Conservation (phyloP, 2,329 filamentous ascomycete genomes). For the Neonectria punicea region DNA sequence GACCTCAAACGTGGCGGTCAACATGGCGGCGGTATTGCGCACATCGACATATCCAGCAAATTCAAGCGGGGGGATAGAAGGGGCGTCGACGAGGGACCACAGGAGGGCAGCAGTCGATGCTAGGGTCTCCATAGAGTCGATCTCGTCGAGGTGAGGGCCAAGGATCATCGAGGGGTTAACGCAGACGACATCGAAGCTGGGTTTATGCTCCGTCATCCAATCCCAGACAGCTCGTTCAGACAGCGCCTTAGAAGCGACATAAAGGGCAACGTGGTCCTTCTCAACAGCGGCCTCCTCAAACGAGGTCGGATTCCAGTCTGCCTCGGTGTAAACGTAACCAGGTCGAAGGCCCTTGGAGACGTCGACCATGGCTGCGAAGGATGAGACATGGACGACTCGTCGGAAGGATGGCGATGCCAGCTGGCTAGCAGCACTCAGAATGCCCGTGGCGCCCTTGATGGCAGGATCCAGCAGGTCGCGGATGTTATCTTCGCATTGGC, state of each 20-base stretch:
- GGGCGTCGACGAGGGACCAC: no score
- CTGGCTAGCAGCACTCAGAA: not conserved
- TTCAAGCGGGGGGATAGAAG: no score
- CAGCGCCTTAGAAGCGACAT: not conserved
- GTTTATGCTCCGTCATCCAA: not conserved
- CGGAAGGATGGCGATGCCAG: not conserved
- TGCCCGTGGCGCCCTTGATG: not conserved
- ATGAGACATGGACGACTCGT: not conserved
- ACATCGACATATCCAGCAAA: no score
- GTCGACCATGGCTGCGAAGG: not conserved
- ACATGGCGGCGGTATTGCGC: no score
- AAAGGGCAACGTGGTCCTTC: not conserved
- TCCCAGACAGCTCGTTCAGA: not conserved
- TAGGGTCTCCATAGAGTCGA: no score
- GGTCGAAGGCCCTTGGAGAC: not conserved
- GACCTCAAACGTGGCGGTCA: no score
- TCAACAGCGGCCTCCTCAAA: not conserved
- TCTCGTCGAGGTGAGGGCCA: not conserved
- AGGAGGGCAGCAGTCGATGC: no score
- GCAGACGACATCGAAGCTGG: not conserved
- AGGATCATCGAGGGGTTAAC: not conserved
- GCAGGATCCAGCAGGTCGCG: conserved; percentile 46
- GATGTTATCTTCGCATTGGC: conserved; percentile 61
- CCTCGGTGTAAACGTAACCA: not conserved
- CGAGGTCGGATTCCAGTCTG: not conserved